A percentile compares a stretch with the other conserved stretches of the same genome.
These are phyloP conservation scores for Exophiala spinifera DNA, from an alignment of 2,329 filamentous ascomycete species.

Conservation along the genomic window DNA sequence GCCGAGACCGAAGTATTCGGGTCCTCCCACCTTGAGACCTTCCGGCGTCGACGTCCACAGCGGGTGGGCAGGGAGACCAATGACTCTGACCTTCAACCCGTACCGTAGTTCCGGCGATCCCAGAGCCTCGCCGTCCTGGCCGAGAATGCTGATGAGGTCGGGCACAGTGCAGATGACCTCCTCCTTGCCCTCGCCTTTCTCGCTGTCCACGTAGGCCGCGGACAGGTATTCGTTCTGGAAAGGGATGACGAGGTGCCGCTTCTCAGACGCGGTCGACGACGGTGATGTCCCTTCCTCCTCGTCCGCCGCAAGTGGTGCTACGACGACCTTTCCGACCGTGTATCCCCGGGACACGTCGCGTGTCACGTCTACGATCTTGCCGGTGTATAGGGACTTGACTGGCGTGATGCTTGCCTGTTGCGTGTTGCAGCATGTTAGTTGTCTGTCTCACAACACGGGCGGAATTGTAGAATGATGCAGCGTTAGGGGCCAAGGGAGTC, in stretches of 20 bases:
- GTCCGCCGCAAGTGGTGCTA: conserved; percentile 31
- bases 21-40: conserved; percentile 42
- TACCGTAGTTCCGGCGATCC: conserved; percentile 41
- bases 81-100: conserved; percentile 50
- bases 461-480: not conserved
- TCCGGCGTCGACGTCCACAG: conserved; percentile 45
- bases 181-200: conserved; percentile 8
- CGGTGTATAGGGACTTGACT: conserved; percentile 37
- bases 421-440: not conserved
- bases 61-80: conserved; percentile 50
- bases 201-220: conserved; percentile 24
- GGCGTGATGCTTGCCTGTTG: conserved; percentile 14
- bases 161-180: conserved; percentile 34
- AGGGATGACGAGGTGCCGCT: conserved; percentile 26
- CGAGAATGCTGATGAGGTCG: conserved; percentile 30
- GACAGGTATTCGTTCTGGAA: conserved; percentile 35
- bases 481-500: conserved; percentile 12
- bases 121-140: conserved; percentile 24
- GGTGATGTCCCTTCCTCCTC: conserved; percentile 28
- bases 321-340: conserved; percentile 36
- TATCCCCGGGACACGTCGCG: conserved; percentile 39
- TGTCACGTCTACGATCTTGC: conserved; percentile 46
- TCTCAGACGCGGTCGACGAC: not conserved
- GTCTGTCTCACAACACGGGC: not conserved
- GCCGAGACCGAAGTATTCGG: conserved; percentile 37